Evolutionary conservation across 345 rosid genomes (phyloP).

Genomic region (Kandelia obovata): DNA sequence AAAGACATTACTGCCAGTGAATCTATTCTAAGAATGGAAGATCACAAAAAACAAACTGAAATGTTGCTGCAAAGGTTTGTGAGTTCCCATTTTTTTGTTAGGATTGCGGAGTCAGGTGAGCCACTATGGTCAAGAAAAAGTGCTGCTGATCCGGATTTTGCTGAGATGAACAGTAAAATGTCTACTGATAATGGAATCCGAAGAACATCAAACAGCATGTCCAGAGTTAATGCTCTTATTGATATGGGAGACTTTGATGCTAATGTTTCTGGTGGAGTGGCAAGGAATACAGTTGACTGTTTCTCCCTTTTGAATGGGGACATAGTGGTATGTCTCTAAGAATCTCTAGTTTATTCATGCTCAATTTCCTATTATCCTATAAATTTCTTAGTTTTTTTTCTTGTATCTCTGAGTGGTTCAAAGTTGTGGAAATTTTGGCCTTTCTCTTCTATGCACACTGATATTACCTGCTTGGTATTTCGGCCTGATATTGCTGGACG

Average conservation of each 20-base stretch:
- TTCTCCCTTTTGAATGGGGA: constrained; percentile 87
- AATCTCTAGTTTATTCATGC: constrained; percentile 22
- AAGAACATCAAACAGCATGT: constrained; percentile 26
- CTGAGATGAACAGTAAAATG: constrained; percentile 33
- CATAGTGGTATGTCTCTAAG: constrained; percentile 71
- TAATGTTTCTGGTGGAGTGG: constrained; percentile 75
- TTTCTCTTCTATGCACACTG: constrained; percentile 1
- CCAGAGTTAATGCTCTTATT: constrained; percentile 54
- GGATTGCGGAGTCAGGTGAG: constrained; percentile 83
- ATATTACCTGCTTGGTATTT: constrained; percentile 13
- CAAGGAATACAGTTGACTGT: constrained; percentile 71
- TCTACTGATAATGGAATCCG: constrained; percentile 18
- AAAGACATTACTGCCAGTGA: constrained; percentile 69
- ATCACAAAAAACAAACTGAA: constrained; percentile 68
- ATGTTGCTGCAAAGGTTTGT: constrained; percentile 67
- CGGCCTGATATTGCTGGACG: background rate
- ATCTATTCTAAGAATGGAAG: constrained; percentile 84
- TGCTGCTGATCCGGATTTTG: constrained; percentile 29
- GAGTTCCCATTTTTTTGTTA: constrained; percentile 92
- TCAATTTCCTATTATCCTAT: constrained; percentile 1
- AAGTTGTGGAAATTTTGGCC: constrained; percentile 9
- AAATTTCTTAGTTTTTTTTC: background rate
- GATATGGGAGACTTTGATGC: constrained; percentile 84
- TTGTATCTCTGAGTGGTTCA: background rate
- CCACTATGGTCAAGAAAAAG: constrained; percentile 80